Conservation (phyloP, 2,329 filamentous ascomycete species). For the Ophiostoma sp. region DNA sequence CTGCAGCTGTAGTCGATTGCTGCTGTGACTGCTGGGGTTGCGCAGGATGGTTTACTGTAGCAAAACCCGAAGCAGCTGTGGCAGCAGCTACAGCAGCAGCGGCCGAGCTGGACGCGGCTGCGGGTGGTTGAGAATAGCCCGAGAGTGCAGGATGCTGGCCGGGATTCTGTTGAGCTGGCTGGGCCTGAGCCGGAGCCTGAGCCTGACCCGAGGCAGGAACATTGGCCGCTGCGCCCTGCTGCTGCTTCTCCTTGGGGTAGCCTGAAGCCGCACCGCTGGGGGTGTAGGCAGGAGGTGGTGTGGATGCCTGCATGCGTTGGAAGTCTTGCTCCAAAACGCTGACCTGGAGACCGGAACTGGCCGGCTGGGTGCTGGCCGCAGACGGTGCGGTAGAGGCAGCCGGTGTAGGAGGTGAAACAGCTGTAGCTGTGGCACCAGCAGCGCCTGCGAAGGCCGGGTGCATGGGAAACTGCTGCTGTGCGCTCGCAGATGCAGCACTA, state of each 20-base stretch:
- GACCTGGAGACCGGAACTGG: slow-evolving; percentile 52
- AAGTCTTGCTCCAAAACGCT: slow-evolving; percentile 85
- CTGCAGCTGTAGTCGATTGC: slow-evolving; percentile 23
- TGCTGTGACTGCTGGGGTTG: slow-evolving; percentile 25
- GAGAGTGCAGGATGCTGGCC: slow-evolving; percentile 31
- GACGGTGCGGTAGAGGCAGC: slow-evolving; percentile 37
- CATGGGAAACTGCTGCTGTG: background rate
- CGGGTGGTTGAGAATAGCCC: slow-evolving; percentile 13
- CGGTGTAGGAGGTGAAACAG: slow-evolving; percentile 7
- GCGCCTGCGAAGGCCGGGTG: slow-evolving; percentile 24
- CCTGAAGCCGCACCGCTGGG: slow-evolving; percentile 54
- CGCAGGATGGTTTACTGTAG: slow-evolving; percentile 20
- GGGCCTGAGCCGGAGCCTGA: background rate
- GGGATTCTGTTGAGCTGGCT: background rate
- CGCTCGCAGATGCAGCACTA: slow-evolving; percentile 38
- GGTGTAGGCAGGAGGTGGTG: slow-evolving; percentile 93
- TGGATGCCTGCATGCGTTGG: slow-evolving; percentile 75
- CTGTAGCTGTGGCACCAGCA: background rate
- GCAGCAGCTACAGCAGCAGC: slow-evolving; percentile 26
- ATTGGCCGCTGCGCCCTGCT: slow-evolving; percentile 36
- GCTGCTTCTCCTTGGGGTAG: slow-evolving; percentile 80
- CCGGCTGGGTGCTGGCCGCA: slow-evolving; percentile 38
- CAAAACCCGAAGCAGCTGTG: slow-evolving; percentile 30
- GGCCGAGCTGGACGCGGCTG: slow-evolving; percentile 24
- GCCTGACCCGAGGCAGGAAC: background rate